Evolutionary conservation across 2,329 filamentous ascomycete genomes (phyloP), one percentile per base, ranked within the genome.

Genomic region (Cladobotryum mycophilum): DNA sequence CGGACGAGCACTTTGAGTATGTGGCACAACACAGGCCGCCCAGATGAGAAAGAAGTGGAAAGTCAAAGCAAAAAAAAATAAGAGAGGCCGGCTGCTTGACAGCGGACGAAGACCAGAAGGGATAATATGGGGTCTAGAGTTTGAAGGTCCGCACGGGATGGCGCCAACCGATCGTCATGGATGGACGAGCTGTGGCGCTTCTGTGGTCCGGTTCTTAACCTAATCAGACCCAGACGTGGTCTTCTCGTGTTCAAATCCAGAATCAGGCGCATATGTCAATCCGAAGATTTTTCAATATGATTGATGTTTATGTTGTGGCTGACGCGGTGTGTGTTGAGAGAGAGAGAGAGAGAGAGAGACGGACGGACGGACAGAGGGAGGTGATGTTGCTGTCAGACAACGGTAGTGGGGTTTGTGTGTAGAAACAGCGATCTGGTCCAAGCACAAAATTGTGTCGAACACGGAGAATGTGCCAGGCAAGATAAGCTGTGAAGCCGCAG

Each of bases 131-230:
- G 30, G 47, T 43, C 36, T 41, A 51, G 47, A 53, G 51, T 51
- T 53, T 45, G 25, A 48, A 50, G 47, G 49, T 40, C 51, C 48
- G 48, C 48, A 53, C 42, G 41, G 51, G 43, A 49, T 44, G 42
- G 47, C 40, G 33, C 38, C 37, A 37, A 43, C 36, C 40, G 44
- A 44, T 42, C 40, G 43, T 50, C 44, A 42, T 53, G 20, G 30
- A 35, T n/a, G 30, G 20, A 34, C n/a, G 20, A 33, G 42, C 14
- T 45, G 42, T 45, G 42, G 42, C 42, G 47, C 35, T 34, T 47
- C 20, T 15, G 15, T 13, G 40, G 15, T 20, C 13, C 40, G 40
- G 40, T 20, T 42, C 40, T 42, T 42, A 42, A 42, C 40, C 18
- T 42, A 42, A 42, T 42, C 14, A 22, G 18, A 15, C 20, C 40